Conservation (phyloP, 257 asterid species). For the Fraxinus pennsylvanica region DNA sequence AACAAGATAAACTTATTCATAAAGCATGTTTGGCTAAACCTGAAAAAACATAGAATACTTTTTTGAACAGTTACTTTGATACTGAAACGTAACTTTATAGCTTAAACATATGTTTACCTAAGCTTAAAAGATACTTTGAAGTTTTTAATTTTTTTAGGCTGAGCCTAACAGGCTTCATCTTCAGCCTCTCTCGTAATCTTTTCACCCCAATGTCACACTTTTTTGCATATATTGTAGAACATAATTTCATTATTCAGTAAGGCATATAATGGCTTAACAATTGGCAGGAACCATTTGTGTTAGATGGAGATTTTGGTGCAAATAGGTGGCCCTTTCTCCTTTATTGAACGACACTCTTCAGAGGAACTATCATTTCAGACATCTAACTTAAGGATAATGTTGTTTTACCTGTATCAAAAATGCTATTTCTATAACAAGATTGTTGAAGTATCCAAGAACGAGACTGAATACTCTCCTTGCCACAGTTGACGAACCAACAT, state of each 20-base stretch:
- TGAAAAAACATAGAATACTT: neutral
- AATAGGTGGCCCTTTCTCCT: too few species aligned
- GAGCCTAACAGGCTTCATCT: neutral
- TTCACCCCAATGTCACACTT: neutral
- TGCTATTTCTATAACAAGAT: slow-evolving; percentile 71
- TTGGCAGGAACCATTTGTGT: neutral
- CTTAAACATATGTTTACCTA: neutral
- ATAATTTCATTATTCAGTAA: neutral
- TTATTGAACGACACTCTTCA: neutral
- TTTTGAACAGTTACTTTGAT: neutral
- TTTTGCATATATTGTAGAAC: neutral
- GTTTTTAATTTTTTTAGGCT: too few species aligned
- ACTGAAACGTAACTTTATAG: neutral
- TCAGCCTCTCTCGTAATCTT: too few species aligned
- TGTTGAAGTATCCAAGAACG: slow-evolving; percentile 64
- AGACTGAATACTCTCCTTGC: slow-evolving; percentile 68
- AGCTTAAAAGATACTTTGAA: neutral
- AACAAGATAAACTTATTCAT: neutral
- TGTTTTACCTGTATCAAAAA: slow-evolving; percentile 59
- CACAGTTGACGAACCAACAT: slow-evolving; percentile 71
- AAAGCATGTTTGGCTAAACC: neutral
- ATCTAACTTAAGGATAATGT: neutral
- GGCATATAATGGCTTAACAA: neutral
- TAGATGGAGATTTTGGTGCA: too few species aligned
- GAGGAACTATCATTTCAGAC: neutral